Conservation (phyloP, 768 basidiomycete species). For the Lanmaoa pseudosensibilis region DNA sequence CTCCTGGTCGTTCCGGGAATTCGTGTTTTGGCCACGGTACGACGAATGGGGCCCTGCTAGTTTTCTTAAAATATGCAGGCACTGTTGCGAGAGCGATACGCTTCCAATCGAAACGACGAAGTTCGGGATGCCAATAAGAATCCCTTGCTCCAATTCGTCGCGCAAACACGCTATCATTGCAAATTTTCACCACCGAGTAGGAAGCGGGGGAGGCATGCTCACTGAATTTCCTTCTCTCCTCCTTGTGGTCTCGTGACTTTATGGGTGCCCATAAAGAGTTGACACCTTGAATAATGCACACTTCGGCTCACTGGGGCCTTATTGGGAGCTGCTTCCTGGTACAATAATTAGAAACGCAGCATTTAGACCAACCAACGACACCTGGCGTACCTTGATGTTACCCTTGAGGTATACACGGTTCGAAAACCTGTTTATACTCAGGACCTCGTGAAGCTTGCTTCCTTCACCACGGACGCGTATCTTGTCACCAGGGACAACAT, state of each 20-base stretch:
- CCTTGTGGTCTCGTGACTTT: constrained; percentile 35
- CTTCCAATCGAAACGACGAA: constrained; percentile 67
- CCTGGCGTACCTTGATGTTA: constrained; percentile 31
- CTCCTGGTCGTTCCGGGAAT: constrained; percentile 37
- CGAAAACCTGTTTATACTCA: constrained; percentile 69
- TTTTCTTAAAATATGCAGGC: constrained; percentile 50
- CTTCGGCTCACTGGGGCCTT: constrained; percentile 31
- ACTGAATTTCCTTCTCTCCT: constrained; percentile 46
- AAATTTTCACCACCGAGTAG: not conserved
- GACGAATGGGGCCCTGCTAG: constrained; percentile 33
- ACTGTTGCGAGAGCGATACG: constrained; percentile 67
- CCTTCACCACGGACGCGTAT: constrained; percentile 70
- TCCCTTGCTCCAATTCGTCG: constrained; percentile 62
- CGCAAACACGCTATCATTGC: constrained; percentile 66
- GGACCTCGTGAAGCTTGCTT: constrained; percentile 64
- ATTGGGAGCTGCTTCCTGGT: constrained; percentile 20
- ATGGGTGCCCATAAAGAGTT: constrained; percentile 69
- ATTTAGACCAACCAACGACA: not conserved
- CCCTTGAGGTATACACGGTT: constrained; percentile 64
- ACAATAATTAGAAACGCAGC: constrained; percentile 2
- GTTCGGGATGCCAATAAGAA: constrained; percentile 57
- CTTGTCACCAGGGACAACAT: constrained; percentile 81
- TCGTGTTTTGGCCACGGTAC: constrained; percentile 72
- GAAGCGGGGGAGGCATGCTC: constrained; percentile 23
- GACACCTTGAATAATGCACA: constrained; percentile 78